These are phyloP conservation scores for Cavenderia fasciculata DNA, from an alignment of 78 protist species.

Conservation along the genomic window DNA sequence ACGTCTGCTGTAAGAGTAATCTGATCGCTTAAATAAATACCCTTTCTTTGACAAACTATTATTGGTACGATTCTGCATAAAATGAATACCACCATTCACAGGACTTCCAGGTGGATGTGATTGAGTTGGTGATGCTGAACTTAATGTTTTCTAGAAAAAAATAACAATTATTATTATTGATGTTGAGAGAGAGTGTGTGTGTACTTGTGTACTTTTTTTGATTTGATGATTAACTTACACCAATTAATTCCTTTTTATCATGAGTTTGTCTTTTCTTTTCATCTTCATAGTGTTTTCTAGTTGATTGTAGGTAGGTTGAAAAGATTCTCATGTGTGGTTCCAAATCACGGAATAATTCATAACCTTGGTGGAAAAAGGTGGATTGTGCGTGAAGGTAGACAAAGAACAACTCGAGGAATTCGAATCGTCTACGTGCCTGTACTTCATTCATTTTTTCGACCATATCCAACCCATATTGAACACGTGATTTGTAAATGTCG, in stretches of 20 bases:
- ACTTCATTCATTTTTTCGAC: slow-evolving; percentile 76
- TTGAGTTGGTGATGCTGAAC: neutral
- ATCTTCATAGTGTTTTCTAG: slow-evolving; percentile 67
- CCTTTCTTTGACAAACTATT: slow-evolving; percentile 28
- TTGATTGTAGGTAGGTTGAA: slow-evolving; percentile 52
- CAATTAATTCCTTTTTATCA: slow-evolving; percentile 33
- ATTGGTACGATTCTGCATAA: slow-evolving; percentile 27
- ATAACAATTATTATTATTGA: neutral
- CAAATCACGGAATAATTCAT: slow-evolving; percentile 64
- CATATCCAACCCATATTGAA: slow-evolving; percentile 62
- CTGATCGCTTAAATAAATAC: slow-evolving; percentile 60
- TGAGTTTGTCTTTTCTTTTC: slow-evolving; percentile 34
- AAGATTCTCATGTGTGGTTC: slow-evolving; percentile 74
- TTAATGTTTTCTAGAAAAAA: neutral
- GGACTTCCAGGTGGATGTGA: slow-evolving; percentile 13
- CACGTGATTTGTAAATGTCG: slow-evolving; percentile 23
- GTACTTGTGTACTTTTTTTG: no score
- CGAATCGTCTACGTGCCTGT: slow-evolving; percentile 67
- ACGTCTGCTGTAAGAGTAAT: slow-evolving; percentile 51
- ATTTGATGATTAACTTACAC: neutral
- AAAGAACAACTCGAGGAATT: slow-evolving; percentile 62
- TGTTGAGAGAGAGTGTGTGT: no score
- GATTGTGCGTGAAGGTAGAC: slow-evolving; percentile 75
- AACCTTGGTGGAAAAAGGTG: slow-evolving; percentile 75
- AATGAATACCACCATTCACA: slow-evolving; percentile 47